Percentiles rank a stretch among this genome's conserved stretches.
These are phyloP conservation scores for Croton laevigatus DNA, from an alignment of 441 rosid genomes.

Conservation along the genomic window DNA sequence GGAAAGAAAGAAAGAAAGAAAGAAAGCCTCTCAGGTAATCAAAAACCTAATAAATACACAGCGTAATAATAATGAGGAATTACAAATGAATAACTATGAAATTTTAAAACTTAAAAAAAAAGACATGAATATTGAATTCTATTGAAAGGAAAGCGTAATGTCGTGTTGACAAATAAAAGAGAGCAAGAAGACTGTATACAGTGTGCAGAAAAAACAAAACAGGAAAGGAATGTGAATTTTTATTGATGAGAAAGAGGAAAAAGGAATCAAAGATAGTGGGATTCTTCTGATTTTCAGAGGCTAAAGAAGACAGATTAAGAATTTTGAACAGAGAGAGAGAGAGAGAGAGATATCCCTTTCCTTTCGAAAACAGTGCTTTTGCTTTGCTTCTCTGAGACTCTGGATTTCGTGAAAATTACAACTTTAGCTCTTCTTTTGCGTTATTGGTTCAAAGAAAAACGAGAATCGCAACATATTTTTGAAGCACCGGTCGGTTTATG, in stretches of 20 bases:
- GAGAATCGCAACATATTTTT: slow-evolving; percentile 16
- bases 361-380: slow-evolving; percentile 22
- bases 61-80: slow-evolving; percentile 11
- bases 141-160: background rate
- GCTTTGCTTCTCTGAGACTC: background rate
- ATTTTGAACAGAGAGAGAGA: slow-evolving; percentile 21
- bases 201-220: slow-evolving; percentile 13
- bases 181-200: background rate
- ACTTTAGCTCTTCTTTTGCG: slow-evolving; percentile 25
- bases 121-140: background rate
- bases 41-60: background rate
- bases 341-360: background rate
- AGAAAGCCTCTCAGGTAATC: slow-evolving; percentile 7
- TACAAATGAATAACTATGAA: background rate
- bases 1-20: slow-evolving; percentile 23
- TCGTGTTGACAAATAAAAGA: background rate
- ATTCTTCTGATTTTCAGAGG: slow-evolving; percentile 14
- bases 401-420: background rate
- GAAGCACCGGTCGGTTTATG: slow-evolving; percentile 15
- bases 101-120: background rate
- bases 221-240: slow-evolving; percentile 31
- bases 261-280: background rate
- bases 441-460: slow-evolving; percentile 28
- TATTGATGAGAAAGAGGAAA: slow-evolving; percentile 4
- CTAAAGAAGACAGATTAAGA: slow-evolving; percentile 24